A percentile compares a stretch with the other conserved stretches of the same genome.
Conservation (phyloP, 148 eudicot species). For the Cornus controversa region DNA sequence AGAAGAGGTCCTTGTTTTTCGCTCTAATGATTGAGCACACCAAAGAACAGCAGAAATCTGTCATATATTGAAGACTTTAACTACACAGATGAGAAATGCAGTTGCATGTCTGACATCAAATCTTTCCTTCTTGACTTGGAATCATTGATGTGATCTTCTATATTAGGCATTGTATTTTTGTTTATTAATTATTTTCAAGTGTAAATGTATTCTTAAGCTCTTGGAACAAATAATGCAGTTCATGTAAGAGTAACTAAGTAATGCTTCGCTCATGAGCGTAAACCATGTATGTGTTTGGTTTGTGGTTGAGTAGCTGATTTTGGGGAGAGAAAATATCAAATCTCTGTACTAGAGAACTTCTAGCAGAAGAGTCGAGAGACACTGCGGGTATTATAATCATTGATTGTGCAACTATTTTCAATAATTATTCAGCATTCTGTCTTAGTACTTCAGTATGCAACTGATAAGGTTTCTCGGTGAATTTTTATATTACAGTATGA, state of each 20-base stretch:
- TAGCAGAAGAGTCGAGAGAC: slow-evolving; percentile 6
- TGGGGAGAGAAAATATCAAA: too few species aligned
- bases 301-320: too few species aligned
- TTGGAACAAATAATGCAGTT: background rate
- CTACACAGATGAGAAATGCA: background rate
- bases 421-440: background rate
- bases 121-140: background rate
- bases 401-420: too few species aligned
- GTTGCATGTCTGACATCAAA: background rate
- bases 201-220: background rate
- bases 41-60: background rate
- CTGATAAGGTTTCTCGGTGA: background rate
- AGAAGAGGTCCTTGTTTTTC: slow-evolving; percentile 2
- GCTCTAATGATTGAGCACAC: background rate
- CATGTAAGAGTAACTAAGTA: too few species aligned
- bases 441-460: background rate
- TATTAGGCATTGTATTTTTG: background rate
- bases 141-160: too few species aligned
- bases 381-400: too few species aligned
- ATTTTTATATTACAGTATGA: too few species aligned
- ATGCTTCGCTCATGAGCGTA: too few species aligned
- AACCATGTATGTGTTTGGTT: too few species aligned
- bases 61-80: background rate
- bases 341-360: too few species aligned
- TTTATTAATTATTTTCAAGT: background rate